These are phyloP conservation scores for Pythium aquatile DNA, from an alignment of 352 stramenopile genomes.

Conservation along the genomic window DNA sequence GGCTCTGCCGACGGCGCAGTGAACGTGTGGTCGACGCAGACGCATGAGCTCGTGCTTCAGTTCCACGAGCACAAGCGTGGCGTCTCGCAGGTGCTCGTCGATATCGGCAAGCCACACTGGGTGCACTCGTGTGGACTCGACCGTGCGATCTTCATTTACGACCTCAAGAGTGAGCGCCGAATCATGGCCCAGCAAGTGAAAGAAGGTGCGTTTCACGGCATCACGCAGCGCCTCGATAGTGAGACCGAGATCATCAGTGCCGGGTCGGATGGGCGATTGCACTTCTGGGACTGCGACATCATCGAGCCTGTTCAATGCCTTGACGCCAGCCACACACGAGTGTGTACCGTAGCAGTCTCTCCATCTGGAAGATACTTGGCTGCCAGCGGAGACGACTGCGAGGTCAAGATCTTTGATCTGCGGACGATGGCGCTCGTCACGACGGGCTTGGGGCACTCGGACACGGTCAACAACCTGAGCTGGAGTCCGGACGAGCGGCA, in stretches of 20 bases:
- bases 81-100: constrained; percentile 79
- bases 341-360: constrained; percentile 52
- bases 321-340: constrained; percentile 40
- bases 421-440: constrained; percentile 47
- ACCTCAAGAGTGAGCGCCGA: constrained; percentile 83
- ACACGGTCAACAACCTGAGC: constrained; percentile 61
- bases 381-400: constrained; percentile 74
- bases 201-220: constrained; percentile 73
- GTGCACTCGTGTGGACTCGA: constrained; percentile 88
- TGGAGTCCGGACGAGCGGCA: constrained; percentile 93
- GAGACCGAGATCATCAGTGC: constrained; percentile 91
- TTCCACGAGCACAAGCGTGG: constrained; percentile 89
- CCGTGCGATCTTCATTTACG: constrained; percentile 90
- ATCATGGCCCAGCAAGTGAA: constrained; percentile 80
- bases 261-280: constrained; percentile 74
- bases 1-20: constrained; percentile 82
- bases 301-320: constrained; percentile 67
- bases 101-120: constrained; percentile 72
- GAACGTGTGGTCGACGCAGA: constrained; percentile 86
- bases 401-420: constrained; percentile 82
- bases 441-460: constrained; percentile 59
- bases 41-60: constrained; percentile 85
- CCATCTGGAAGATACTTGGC: constrained; percentile 77
- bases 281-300: constrained; percentile 91
- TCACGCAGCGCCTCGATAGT: constrained; percentile 86